Base-by-base conservation (phyloP, 495 filamentous ascomycete species). In the Annulohypoxylon maeteangense region DNA sequence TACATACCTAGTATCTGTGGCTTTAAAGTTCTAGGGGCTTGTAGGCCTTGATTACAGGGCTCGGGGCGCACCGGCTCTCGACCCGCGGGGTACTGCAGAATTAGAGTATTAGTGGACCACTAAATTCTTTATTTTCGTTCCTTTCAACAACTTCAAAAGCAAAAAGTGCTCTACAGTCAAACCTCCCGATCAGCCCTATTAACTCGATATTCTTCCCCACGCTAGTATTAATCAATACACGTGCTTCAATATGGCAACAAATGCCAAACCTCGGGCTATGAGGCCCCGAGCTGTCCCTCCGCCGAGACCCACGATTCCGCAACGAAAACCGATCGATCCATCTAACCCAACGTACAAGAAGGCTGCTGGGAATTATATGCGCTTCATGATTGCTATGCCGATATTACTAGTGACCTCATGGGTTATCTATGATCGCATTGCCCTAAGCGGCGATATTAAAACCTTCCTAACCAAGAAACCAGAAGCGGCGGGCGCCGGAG, bases 361-460 rank as follows among this genome's bases (percentile, higher is more conserved):
- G 47, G 77, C 78, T 44, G 76, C 78, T 42, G 70, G 80, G 44
- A 82, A 75, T 50, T 81, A 78, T 62, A 75, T 71, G 5, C 69
- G 73, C 25, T 29, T 81, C 27, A 82, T 85, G 59, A 78, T 85
- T 31, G 80, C 79, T 14, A 62, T 84, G 69, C 83, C 83, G 0
- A 78, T 85, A 32, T 60, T 84, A 0, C 50, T 83, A 3, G 82
- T 85, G 8, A 83, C 82, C 16, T 83, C 82, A 1, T 84, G 80
- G 61, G 78, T 67, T 40, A 65, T 85, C 8, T 85, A 76, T 62
- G 73, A 83, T 18, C 70, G 82, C 57, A 75, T 82, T 74, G 63
- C 27, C 12, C 40, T 67, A 16, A 73, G 75, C 6, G 22, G 54
- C 23, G 31, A 68, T 38, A 22, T 32, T 0, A 68, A 66, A 32